Conservation (phyloP, 2,329 filamentous ascomycete genomes). For the Myriosclerotinia duriaeana region DNA sequence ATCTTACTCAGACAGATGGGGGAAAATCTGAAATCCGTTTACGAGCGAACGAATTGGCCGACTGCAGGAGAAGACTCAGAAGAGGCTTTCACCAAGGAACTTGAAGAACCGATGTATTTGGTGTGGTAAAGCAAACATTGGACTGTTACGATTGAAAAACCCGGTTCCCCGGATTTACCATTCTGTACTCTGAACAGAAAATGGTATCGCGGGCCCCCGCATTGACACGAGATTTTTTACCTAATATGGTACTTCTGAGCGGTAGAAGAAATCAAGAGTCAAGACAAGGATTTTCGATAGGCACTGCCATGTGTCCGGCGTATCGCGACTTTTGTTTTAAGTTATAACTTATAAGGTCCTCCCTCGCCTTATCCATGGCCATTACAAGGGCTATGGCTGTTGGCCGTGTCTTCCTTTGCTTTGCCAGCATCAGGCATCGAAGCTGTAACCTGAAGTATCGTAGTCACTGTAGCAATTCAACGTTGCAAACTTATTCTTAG, state of each 20-base stretch:
- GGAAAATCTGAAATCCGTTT: background rate
- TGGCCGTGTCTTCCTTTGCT: constrained; percentile 10
- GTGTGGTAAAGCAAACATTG: constrained; percentile 15
- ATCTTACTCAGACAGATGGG: constrained; percentile 6
- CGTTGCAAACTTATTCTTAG: background rate
- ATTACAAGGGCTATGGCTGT: background rate
- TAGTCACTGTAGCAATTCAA: background rate
- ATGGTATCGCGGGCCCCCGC: constrained; percentile 18
- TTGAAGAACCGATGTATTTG: background rate
- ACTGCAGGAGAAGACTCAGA: background rate
- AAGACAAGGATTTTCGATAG: constrained; percentile 2
- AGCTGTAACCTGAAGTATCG: constrained; percentile 11
- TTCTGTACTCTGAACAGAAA: constrained; percentile 16
- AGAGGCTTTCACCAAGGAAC: background rate
- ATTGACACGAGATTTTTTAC: constrained; percentile 19
- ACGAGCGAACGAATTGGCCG: background rate
- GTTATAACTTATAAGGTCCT: background rate
- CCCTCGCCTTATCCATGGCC: constrained; percentile 10
- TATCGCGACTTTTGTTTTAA: constrained; percentile 1
- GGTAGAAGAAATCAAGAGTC: background rate
- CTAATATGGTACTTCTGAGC: constrained; percentile 16
- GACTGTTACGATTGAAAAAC: constrained; percentile 20
- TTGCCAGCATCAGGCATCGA: constrained; percentile 7
- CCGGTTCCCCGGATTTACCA: constrained; percentile 20
- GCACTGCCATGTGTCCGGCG: constrained; percentile 2